Evolutionary conservation across 192 early-diverging fungal genomes (phyloP).

Genomic region (Backusella macrospora): DNA sequence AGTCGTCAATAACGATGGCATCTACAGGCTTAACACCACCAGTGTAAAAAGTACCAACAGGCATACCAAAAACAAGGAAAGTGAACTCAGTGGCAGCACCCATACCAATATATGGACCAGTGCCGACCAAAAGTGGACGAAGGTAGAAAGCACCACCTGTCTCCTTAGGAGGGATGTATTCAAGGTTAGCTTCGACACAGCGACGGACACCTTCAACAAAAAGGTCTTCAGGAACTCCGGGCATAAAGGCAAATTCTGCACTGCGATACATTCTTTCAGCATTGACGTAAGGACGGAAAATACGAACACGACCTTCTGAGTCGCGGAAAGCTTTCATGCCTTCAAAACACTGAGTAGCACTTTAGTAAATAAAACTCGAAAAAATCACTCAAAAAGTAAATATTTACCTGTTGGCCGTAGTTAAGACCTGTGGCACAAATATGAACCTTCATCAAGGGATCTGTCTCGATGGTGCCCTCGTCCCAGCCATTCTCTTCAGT

Average conservation of each 20-base stretch:
- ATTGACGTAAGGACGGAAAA: slow-evolving; percentile 75
- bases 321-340: slow-evolving; percentile 79
- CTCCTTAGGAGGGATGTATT: slow-evolving; percentile 74
- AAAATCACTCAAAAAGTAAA: background rate
- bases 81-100: slow-evolving; percentile 57
- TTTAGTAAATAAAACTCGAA: background rate
- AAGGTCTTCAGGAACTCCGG: slow-evolving; percentile 56
- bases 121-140: slow-evolving; percentile 71
- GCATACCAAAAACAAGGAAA: slow-evolving; percentile 66
- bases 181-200: slow-evolving; percentile 64
- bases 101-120: slow-evolving; percentile 68
- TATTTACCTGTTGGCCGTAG: slow-evolving; percentile 71
- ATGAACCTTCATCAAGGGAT: slow-evolving; percentile 63
- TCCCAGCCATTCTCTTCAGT: slow-evolving; percentile 62
- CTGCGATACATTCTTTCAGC: slow-evolving; percentile 60
- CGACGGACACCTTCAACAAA: slow-evolving; percentile 64
- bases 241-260: slow-evolving; percentile 62
- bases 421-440: slow-evolving; percentile 67
- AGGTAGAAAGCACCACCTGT: slow-evolving; percentile 72
- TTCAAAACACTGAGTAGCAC: slow-evolving; percentile 64
- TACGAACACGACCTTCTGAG: slow-evolving; percentile 66
- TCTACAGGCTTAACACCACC: slow-evolving; percentile 63
- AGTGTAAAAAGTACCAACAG: slow-evolving; percentile 72
- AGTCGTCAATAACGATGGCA: slow-evolving; percentile 63
- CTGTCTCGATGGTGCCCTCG: slow-evolving; percentile 54